These are phyloP conservation scores for Hyparrhenia diplandra DNA, from an alignment of 176 grass and related monocot genomes.

Conservation along the genomic window DNA sequence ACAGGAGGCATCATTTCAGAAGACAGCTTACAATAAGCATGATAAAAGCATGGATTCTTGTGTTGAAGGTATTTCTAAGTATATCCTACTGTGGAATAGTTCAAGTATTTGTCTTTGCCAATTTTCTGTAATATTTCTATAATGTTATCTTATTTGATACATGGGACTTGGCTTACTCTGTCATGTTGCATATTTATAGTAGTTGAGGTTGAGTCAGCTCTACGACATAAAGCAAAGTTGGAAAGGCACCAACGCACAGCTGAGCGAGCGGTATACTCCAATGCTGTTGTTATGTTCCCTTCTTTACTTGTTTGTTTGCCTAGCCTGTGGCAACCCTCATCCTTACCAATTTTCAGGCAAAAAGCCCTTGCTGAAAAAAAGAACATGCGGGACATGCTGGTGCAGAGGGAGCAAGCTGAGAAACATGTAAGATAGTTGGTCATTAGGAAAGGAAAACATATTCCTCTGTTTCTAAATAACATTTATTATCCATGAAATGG, in stretches of 20 bases:
- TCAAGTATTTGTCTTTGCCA: not conserved
- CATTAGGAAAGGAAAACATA: not conserved
- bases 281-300: conserved; percentile 32
- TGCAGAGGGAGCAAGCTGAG: conserved; percentile 90
- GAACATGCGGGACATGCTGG: conserved; percentile 82
- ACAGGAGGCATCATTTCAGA: conserved; percentile 56
- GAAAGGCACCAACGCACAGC: conserved; percentile 84
- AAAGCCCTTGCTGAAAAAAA: conserved; percentile 99
- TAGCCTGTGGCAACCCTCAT: conserved; percentile 23
- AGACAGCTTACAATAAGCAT: conserved; percentile 34
- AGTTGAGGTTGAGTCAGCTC: conserved; percentile 68
- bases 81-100: conserved; percentile 4
- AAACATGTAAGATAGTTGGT: conserved; percentile 62
- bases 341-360: conserved; percentile 58
- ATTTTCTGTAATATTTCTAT: not conserved
- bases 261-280: conserved; percentile 74
- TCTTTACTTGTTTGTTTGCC: conserved; percentile 17
- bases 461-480: conserved; percentile 1
- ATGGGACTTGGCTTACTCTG: not conserved
- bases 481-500: conserved; percentile 3
- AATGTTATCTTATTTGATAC: not conserved
- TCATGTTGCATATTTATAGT: conserved; percentile 26
- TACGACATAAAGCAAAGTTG: conserved; percentile 82
- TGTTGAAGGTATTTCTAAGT: conserved; percentile 41
- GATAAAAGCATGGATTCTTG: conserved; percentile 36